phyloP scores from a whole-genome alignment of 371 early-diverging fungal genomes.

The Basidiobolus heterosporus region DNA sequence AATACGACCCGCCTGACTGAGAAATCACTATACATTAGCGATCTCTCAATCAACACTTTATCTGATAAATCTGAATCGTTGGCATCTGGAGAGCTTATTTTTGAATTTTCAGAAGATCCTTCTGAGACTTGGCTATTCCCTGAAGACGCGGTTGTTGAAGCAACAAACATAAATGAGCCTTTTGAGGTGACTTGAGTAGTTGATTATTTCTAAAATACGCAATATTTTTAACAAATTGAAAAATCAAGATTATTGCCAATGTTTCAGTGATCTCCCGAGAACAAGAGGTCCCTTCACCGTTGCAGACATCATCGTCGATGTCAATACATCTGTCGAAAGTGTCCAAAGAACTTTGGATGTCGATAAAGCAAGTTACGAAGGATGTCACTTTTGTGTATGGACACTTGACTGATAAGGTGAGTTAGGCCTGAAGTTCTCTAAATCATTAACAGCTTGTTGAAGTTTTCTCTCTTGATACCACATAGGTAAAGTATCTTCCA shows the following conservation, averaged over 20 bases:
- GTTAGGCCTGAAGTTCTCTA: background rate
- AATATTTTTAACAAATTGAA: background rate
- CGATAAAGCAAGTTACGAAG: slow-evolving; percentile 5
- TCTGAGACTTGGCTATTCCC: slow-evolving; percentile 15
- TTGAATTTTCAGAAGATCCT: slow-evolving; percentile 7
- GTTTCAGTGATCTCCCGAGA: too few relatives aligned
- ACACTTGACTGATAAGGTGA: slow-evolving; percentile 4
- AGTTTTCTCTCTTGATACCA: background rate
- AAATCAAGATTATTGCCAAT: background rate
- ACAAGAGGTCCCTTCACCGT: too few relatives aligned
- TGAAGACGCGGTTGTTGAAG: slow-evolving; percentile 24
- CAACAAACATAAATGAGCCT: slow-evolving; percentile 13
- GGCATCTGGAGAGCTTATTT: background rate
- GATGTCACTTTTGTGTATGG: slow-evolving; percentile 1
- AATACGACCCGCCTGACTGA: too few relatives aligned
- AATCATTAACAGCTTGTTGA: background rate
- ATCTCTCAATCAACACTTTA: too few relatives aligned
- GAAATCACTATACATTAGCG: too few relatives aligned
- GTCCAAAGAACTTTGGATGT: slow-evolving; percentile 5
- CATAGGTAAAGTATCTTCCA: background rate
- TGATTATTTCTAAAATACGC: background rate
- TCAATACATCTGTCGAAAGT: slow-evolving; percentile 4
- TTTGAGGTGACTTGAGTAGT: slow-evolving; percentile 16
- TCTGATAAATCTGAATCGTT: too few relatives aligned
- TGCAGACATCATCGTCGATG: background rate